Conservation (phyloP, 129 eudicot genomes). For the Gnaphalium uliginosum region DNA sequence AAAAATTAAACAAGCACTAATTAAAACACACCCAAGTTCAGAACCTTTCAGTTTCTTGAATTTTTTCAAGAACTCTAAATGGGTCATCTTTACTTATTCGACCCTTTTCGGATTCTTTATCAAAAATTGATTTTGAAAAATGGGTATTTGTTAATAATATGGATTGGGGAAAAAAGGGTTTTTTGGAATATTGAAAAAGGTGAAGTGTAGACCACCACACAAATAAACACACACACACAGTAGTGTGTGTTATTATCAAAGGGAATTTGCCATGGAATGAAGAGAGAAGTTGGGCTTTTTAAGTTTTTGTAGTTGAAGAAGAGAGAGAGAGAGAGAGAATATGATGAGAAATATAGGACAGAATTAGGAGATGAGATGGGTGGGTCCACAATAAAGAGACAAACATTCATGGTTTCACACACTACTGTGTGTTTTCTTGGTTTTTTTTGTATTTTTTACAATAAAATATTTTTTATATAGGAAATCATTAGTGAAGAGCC, state of each 20-base stretch:
- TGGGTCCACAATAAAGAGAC: background rate
- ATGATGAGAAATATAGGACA: slow-evolving; percentile 29
- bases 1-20: slow-evolving; percentile 46
- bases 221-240: background rate
- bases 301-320: background rate
- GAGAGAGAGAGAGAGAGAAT: slow-evolving; percentile 11
- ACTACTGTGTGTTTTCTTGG: background rate
- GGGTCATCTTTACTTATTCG: slow-evolving; percentile 42
- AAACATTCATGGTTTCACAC: background rate
- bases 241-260: background rate
- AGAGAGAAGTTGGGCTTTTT: background rate
- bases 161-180: slow-evolving; percentile 31
- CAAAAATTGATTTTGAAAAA: slow-evolving; percentile 9
- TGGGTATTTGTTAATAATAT: slow-evolving; percentile 14
- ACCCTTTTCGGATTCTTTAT: slow-evolving; percentile 30
- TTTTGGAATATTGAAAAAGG: slow-evolving; percentile 25
- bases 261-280: background rate
- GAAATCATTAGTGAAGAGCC: background rate
- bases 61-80: slow-evolving; percentile 65
- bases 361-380: slow-evolving; percentile 18
- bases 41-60: slow-evolving; percentile 57
- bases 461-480: too few relatives aligned
- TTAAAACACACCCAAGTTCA: slow-evolving; percentile 57
- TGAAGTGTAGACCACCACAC: background rate
- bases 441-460: background rate